Conservation (phyloP, 345 rosid genomes). For the Iberis pinnata region DNA sequence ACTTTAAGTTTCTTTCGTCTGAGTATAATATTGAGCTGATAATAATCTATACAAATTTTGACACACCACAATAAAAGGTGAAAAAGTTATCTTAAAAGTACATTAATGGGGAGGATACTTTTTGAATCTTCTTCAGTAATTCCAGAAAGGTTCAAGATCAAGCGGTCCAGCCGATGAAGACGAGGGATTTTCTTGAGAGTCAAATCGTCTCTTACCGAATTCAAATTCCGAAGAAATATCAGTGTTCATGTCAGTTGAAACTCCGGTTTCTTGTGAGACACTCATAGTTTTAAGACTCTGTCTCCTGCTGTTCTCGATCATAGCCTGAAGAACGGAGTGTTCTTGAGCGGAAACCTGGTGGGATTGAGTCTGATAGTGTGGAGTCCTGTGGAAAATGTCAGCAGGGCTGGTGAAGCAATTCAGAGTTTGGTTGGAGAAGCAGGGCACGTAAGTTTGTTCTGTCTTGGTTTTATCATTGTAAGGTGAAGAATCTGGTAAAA, state of each 20-base stretch:
- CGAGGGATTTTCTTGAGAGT: constrained; percentile 41
- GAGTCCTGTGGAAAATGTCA: constrained; percentile 29
- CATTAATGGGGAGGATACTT: background rate
- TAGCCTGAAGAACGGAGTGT: constrained; percentile 43
- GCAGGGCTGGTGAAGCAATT: constrained; percentile 35
- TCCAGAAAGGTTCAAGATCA: constrained; percentile 67
- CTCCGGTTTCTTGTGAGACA: constrained; percentile 56
- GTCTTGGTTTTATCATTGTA: constrained; percentile 33
- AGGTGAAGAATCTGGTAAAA: constrained; percentile 59
- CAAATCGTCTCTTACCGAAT: constrained; percentile 38
- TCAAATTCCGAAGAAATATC: constrained; percentile 52
- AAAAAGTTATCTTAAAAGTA: constrained; percentile 6
- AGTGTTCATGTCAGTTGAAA: constrained; percentile 31
- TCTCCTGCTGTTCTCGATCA: constrained; percentile 42
- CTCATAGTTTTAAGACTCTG: constrained; percentile 45
- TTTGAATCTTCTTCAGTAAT: constrained; percentile 37
- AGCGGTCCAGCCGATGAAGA: constrained; percentile 43
- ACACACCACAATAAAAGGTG: constrained; percentile 27
- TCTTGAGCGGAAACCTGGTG: constrained; percentile 43
- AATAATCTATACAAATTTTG: constrained; percentile 27
- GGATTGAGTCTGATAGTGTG: constrained; percentile 36
- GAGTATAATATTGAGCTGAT: constrained; percentile 12
- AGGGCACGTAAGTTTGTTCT: constrained; percentile 81
- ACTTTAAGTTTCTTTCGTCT: constrained; percentile 8
- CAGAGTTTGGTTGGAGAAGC: constrained; percentile 79